phyloP scores from a whole-genome alignment of 345 rosid genomes.

The Tarenaya hassleriana region DNA sequence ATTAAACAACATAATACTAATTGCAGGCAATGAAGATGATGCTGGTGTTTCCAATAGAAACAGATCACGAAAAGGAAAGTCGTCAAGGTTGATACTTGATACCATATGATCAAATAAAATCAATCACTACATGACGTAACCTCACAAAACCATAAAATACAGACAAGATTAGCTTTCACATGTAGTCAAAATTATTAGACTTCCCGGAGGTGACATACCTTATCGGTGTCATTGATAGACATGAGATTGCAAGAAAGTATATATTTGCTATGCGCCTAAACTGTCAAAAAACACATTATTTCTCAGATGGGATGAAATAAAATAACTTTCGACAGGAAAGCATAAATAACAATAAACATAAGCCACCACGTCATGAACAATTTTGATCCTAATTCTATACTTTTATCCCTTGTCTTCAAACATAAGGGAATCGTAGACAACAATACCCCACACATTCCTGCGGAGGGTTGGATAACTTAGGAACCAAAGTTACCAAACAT shows the following conservation, averaged over 20 bases:
- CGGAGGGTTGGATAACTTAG: neutral
- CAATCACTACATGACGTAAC: neutral
- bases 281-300: slow-evolving; percentile 53
- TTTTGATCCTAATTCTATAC: neutral
- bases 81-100: neutral
- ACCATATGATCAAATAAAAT: slow-evolving; percentile 4
- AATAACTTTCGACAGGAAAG: slow-evolving; percentile 2
- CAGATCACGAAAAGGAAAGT: neutral
- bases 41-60: neutral
- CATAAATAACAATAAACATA: neutral
- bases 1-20: slow-evolving; percentile 2
- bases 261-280: slow-evolving; percentile 99
- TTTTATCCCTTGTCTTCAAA: slow-evolving; percentile 6
- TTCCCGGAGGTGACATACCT: slow-evolving; percentile 43
- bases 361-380: neutral
- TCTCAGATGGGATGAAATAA: slow-evolving; percentile 17
- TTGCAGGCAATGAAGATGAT: neutral
- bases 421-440: neutral
- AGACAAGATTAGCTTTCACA: neutral
- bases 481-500: too few relatives aligned
- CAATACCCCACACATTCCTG: slow-evolving; percentile 1
- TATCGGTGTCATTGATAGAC: slow-evolving; percentile 89
- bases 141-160: neutral
- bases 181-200: neutral
- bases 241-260: slow-evolving; percentile 91